Percentiles rank a stretch among this genome's conserved stretches.
These are phyloP conservation scores for Colletotrichum neosansevieriae DNA, from an alignment of 2,329 filamentous ascomycete genomes.

Conservation along the genomic window DNA sequence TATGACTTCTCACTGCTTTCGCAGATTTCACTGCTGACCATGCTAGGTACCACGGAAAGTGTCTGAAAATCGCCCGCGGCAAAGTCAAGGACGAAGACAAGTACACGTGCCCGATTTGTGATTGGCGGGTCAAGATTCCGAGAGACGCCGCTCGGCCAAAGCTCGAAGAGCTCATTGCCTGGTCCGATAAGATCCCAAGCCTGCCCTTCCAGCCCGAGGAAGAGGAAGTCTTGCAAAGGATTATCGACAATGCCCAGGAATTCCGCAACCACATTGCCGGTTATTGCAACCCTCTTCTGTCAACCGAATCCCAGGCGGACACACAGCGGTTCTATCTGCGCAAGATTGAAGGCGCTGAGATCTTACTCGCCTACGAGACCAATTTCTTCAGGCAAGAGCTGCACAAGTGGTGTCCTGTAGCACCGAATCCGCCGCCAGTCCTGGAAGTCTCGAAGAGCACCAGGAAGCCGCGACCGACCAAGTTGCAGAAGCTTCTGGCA, in stretches of 20 bases:
- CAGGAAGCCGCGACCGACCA: slow-evolving; percentile 94
- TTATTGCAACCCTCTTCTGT: slow-evolving; percentile 84
- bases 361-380: slow-evolving; percentile 91
- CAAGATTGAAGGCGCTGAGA: slow-evolving; percentile 97
- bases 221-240: slow-evolving; percentile 85
- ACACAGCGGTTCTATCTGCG: slow-evolving; percentile 94
- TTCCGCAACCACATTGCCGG: slow-evolving; percentile 86
- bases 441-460: slow-evolving; percentile 91
- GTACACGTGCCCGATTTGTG: slow-evolving; percentile 97
- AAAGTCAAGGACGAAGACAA: slow-evolving; percentile 99
- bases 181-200: slow-evolving; percentile 83
- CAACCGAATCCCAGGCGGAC: slow-evolving; percentile 86
- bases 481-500: slow-evolving; percentile 93
- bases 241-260: slow-evolving; percentile 84
- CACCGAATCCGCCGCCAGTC: slow-evolving; percentile 85
- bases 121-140: slow-evolving; percentile 96
- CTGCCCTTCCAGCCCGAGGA: slow-evolving; percentile 97
- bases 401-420: slow-evolving; percentile 94
- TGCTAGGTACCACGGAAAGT: slow-evolving; percentile 93
- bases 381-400: slow-evolving; percentile 97
- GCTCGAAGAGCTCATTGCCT: slow-evolving; percentile 85
- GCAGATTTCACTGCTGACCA: slow-evolving; percentile 15
- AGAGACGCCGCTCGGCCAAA: slow-evolving; percentile 96
- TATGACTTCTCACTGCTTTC: slow-evolving; percentile 55
- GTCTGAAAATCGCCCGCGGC: slow-evolving; percentile 94